Base-by-base conservation (phyloP, 495 filamentous ascomycete genomes). In the Penicillium psychrofluorescens region DNA sequence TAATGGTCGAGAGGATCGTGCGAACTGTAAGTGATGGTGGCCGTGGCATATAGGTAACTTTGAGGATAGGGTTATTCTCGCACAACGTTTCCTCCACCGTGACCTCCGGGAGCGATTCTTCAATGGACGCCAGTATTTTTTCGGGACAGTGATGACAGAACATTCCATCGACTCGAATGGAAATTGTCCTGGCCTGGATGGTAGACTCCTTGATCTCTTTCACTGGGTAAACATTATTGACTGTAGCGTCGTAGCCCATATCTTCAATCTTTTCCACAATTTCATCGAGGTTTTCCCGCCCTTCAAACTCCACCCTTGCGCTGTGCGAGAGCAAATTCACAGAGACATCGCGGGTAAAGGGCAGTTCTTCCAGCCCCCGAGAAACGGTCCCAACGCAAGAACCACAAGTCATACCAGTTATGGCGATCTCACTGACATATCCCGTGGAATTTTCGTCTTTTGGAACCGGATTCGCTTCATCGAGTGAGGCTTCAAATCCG, bases 391-490 rank as follows among this genome's bases (percentile, higher is more conserved):
- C 78, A 10, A 79, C 74, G 57, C 90, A 95, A 4, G 85, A 73
- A 14, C 79, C 79, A 56, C 90, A 95, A 6, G 85, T 92, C 86
- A 95, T 92, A 11, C 88, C 88, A 16, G 75, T 80, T 41, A 95
- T 81, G 6, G 83, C 77, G 46, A 88, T 71, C 2, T 81, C 79
- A 3, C 77, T 85, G 36, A 68, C 63, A 65, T 75, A 69, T 0
- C 22, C 22, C 11, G 37, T 38, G 1, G 40, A 11, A 3, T 12
- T 12, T 28, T 54, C 15, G 80, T 43, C 12, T 4, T 36, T 38
- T 8, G 30, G 28, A 8, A 71, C 22, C 14, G 53, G 50, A 11
- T 57, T 57, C 2, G 75, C 56, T 33, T 71, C 58, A 38, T 77
- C 72, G 4, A 78, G 43, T 13, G 59, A 63, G 27, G 73, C 75